Evolutionary conservation across 2,329 filamentous ascomycete genomes (phyloP).

Genomic region (Penicillium glabrum): DNA sequence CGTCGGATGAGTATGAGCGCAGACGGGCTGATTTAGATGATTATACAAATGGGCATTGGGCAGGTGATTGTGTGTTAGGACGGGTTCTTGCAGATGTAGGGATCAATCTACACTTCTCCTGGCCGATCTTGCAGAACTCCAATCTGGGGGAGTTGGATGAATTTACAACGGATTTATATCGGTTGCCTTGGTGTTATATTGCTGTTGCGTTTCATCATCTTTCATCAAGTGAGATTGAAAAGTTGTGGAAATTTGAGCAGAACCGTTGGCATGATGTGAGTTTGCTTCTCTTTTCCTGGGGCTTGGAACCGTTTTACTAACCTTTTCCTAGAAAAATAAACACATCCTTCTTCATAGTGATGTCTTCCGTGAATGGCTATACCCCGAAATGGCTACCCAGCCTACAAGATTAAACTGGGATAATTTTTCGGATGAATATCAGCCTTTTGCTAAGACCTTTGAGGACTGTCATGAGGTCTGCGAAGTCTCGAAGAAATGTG

Average conservation of each 20-base stretch:
- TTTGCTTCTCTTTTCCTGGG: background rate
- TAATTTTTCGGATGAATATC: conserved; percentile 35
- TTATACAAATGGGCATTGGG: conserved; percentile 49
- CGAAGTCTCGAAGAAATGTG: conserved; percentile 24
- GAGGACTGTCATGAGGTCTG: conserved; percentile 34
- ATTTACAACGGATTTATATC: conserved; percentile 40
- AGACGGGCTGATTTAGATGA: conserved; percentile 46
- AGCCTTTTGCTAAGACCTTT: conserved; percentile 26
- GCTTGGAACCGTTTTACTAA: background rate
- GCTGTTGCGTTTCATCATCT: conserved; percentile 53
- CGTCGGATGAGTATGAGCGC: conserved; percentile 43
- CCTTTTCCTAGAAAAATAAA: conserved; percentile 20
- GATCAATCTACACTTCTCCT: conserved; percentile 47
- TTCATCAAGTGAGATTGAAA: conserved; percentile 40
- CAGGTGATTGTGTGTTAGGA: conserved; percentile 52
- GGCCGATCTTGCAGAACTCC: conserved; percentile 49
- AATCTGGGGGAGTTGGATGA: conserved; percentile 46
- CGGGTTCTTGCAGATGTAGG: conserved; percentile 49
- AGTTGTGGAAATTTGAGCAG: conserved; percentile 49
- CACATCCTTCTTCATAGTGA: conserved; percentile 36
- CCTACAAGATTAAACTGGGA: conserved; percentile 33
- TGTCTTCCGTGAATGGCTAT: conserved; percentile 39
- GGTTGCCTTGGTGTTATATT: conserved; percentile 52
- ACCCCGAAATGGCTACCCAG: conserved; percentile 29
- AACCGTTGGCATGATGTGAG: conserved; percentile 61